These are phyloP conservation scores for Wickerhamiella sergipiensis DNA, from an alignment of 805 yeast genomes.

Conservation along the genomic window DNA sequence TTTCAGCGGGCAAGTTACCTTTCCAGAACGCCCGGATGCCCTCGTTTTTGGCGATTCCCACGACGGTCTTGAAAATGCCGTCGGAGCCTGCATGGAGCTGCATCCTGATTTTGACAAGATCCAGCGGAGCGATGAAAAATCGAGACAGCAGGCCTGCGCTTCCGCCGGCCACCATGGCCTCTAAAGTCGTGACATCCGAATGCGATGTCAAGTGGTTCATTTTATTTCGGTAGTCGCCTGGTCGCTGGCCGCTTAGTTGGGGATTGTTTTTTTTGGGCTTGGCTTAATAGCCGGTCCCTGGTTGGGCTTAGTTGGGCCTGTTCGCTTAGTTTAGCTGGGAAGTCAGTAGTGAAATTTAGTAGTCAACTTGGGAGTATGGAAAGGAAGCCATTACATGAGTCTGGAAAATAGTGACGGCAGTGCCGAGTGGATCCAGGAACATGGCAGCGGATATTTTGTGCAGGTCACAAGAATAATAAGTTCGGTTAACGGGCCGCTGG, in stretches of 20 bases:
- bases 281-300: no score
- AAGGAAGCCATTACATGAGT: no score
- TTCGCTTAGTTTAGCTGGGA: no score
- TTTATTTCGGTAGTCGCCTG: no score
- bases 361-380: no score
- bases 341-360: no score
- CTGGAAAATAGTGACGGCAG: slow-evolving; percentile 70
- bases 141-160: slow-evolving; percentile 52
- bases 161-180: slow-evolving; percentile 58
- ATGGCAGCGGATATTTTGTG: slow-evolving; percentile 20
- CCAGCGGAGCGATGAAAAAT: slow-evolving; percentile 62
- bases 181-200: slow-evolving; percentile 35
- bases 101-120: slow-evolving; percentile 60
- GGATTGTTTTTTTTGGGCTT: no score
- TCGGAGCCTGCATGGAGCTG: slow-evolving; percentile 36
- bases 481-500: slow-evolving; percentile 86
- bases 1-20: slow-evolving; percentile 86
- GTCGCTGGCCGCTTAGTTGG: no score
- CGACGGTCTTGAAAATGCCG: slow-evolving; percentile 22
- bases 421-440: slow-evolving; percentile 33
- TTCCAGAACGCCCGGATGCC: slow-evolving; percentile 80
- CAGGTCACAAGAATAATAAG: slow-evolving; percentile 28
- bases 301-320: no score
- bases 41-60: slow-evolving; percentile 41
- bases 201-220: slow-evolving; percentile 25